A percentile compares a stretch with the other conserved stretches of the same genome.
phyloP scores from a whole-genome alignment of 75 land plant species.

The Larix kaempferi region DNA sequence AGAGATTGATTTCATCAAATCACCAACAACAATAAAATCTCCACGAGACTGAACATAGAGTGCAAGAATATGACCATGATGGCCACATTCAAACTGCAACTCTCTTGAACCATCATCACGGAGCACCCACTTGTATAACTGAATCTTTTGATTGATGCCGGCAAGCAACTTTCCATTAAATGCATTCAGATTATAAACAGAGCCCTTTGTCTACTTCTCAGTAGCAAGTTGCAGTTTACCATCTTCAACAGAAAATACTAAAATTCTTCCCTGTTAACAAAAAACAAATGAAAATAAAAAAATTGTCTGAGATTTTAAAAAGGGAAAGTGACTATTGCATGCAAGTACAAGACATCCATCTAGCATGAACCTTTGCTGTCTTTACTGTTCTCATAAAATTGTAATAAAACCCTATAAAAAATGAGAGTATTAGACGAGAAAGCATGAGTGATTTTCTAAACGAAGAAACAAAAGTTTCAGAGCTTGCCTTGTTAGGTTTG shows the following conservation, averaged over 20 bases:
- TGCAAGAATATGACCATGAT: constrained; percentile 98
- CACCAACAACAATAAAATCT: constrained; percentile 98
- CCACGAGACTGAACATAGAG: constrained; percentile 97
- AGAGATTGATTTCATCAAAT: constrained; percentile 96
- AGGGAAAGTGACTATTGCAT: neutral
- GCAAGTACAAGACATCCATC: neutral
- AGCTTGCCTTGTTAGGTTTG: constrained; percentile 87
- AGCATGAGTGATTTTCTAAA: neutral
- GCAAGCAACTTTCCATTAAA: constrained; percentile 98
- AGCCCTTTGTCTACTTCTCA: constrained; percentile 98
- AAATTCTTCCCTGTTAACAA: constrained; percentile 74
- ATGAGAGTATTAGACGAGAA: neutral
- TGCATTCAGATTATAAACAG: constrained; percentile 94
- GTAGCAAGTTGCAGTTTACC: constrained; percentile 63
- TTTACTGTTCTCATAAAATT: neutral
- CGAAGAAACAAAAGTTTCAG: neutral
- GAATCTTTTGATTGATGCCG: constrained; percentile 97
- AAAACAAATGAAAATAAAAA: neutral
- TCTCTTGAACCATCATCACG: constrained; percentile 97
- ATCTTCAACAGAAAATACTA: constrained; percentile 66
- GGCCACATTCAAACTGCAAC: constrained; percentile 92
- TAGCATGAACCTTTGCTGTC: neutral
- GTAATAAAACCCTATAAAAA: neutral
- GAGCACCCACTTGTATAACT: constrained; percentile 92
- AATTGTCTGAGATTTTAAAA: neutral